Evolutionary conservation across 106 monocot species (phyloP), one percentile per base, ranked within the genome.

Genomic region (Ottelia alismoides): DNA sequence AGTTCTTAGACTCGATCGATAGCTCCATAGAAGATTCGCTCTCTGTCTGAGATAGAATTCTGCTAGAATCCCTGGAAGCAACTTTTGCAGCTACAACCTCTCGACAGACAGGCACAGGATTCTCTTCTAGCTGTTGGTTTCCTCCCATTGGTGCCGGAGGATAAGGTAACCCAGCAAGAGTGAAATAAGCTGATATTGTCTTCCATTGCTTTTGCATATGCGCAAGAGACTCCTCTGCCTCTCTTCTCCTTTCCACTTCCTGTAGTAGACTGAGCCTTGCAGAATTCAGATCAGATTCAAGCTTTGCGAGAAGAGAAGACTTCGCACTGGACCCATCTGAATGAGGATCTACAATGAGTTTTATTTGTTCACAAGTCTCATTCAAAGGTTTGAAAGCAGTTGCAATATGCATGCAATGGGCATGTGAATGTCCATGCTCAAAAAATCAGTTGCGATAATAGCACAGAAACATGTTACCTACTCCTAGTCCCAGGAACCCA

Each of bases 61-160:
- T 72, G 40, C 65, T 74, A 65, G 73, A 7, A 51, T 71, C 60
- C 56, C 72, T 72, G n/a, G 52, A 61, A 40, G 70, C 76, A 76
- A 62, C 22, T 29, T 28, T 61, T 30, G 61, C 25, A 53, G 72
- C 57, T 7, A 73, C 20, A 31, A 69, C 22, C 53, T 76, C 72
- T 49, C 66, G 72, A 29, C 51, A 65, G 49, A 81, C 25, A 27
- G 52, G 52, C 44, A 2, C 49, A 27, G 56, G 61, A 60, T 81
- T 66, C 47, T 46, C 29, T 47, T 69, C 72, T 61, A 52, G 21
- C 24, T 60, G 47, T 14, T 2, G 26, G 32, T 59, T 24, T n/a
- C 2, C 11, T 59, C 25, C 46, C 26, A 28, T 28, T 19, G 59
- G 46, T 20, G 47, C 2, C 20, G 35, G 16, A 21, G 49, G 67